A percentile compares a stretch with the other conserved stretches of the same genome.
These are phyloP conservation scores for Saccharomycopsis malanga DNA, from an alignment of 805 yeast genomes.

Conservation along the genomic window DNA sequence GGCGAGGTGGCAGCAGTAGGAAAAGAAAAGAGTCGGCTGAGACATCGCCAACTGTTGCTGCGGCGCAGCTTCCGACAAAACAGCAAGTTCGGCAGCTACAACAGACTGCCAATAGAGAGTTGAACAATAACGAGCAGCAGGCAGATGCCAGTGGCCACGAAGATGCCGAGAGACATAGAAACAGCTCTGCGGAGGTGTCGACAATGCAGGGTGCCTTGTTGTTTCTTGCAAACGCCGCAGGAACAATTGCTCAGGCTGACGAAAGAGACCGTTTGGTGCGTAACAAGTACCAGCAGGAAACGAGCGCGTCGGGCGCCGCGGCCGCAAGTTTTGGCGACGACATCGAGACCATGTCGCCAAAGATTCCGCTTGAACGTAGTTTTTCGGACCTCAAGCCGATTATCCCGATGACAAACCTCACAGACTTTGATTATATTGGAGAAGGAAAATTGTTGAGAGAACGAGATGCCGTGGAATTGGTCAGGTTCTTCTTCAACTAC, in stretches of 20 bases:
- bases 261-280: slow-evolving; percentile 36
- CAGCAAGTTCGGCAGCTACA: not conserved
- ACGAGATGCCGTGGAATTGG: slow-evolving; percentile 49
- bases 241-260: slow-evolving; percentile 63
- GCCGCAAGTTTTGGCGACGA: not conserved
- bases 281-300: not conserved
- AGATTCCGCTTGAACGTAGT: not conserved
- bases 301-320: not conserved
- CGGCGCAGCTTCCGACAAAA: not conserved
- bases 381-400: not conserved
- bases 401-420: slow-evolving; percentile 29
- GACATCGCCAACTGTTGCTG: slow-evolving; percentile 17
- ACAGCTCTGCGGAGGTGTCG: slow-evolving; percentile 23
- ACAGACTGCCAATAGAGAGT: not conserved
- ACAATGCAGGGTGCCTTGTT: slow-evolving; percentile 57
- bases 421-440: slow-evolving; percentile 63
- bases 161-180: slow-evolving; percentile 2
- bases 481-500: slow-evolving; percentile 59
- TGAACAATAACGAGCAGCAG: slow-evolving; percentile 8
- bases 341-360: not conserved
- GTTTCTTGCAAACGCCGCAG: slow-evolving; percentile 73
- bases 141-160: not conserved
- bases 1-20: slow-evolving; percentile 41
- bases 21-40: slow-evolving; percentile 26
- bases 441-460: slow-evolving; percentile 51